Evolutionary conservation across 306 rosid genomes (phyloP).

Genomic region (Quercus rubra): DNA sequence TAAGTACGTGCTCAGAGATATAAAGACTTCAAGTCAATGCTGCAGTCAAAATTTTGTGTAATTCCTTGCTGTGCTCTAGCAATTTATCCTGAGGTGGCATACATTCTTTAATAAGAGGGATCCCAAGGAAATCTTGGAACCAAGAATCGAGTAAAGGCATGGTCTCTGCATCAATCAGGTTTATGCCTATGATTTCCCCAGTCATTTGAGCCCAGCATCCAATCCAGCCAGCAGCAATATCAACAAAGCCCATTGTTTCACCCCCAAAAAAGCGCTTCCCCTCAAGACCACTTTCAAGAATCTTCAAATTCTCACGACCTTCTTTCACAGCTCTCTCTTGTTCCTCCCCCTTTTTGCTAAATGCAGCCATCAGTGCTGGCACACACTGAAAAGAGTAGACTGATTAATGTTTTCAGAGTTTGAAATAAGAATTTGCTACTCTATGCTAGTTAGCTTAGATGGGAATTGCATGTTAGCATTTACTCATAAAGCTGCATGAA

Average conservation of each 20-base stretch:
- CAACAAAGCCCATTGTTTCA: conserved; percentile 40
- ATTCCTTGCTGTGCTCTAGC: conserved; percentile 21
- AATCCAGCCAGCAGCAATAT: conserved; percentile 45
- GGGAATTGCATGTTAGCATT: no score
- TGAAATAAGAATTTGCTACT: background rate
- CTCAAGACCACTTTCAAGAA: conserved; percentile 37
- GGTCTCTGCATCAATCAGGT: conserved; percentile 30
- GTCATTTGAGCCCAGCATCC: conserved; percentile 25
- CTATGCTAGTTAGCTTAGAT: background rate
- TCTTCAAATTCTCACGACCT: conserved; percentile 40
- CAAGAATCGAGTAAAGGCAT: conserved; percentile 40
- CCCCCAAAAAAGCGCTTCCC: conserved; percentile 43
- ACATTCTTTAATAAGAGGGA: conserved; percentile 32
- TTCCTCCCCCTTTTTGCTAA: conserved; percentile 41
- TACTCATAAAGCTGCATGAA: no score
- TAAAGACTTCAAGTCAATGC: conserved; percentile 28
- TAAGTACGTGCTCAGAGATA: background rate
- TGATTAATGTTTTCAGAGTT: background rate
- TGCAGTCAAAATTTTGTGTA: conserved; percentile 24
- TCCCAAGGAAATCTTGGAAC: conserved; percentile 28
- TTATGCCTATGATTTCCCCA: conserved; percentile 33
- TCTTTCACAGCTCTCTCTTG: conserved; percentile 41
- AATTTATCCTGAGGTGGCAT: conserved; percentile 34
- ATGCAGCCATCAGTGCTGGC: conserved; percentile 33
- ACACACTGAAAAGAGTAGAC: conserved; percentile 20